Conservation (phyloP, 495 filamentous ascomycete species). For the Articulospora tetracladia region DNA sequence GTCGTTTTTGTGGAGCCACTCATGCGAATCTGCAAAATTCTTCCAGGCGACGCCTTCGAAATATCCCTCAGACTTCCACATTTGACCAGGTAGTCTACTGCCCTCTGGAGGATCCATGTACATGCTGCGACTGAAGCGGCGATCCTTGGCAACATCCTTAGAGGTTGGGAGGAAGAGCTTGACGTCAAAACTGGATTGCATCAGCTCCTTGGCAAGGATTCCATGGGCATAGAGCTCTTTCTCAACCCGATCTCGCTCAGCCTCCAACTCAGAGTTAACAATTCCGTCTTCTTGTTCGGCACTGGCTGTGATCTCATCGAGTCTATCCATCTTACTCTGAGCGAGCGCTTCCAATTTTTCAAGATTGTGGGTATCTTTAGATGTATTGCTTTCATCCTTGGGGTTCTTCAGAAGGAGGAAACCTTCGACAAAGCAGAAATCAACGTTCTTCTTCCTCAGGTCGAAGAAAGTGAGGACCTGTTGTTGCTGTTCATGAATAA, state of each 20-base stretch:
- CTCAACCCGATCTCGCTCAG: not conserved
- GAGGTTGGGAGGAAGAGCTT: constrained; percentile 4
- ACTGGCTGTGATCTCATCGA: not conserved
- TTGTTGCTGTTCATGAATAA: not conserved
- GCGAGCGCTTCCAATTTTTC: not conserved
- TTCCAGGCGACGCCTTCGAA: constrained; percentile 19
- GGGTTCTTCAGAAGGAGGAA: not conserved
- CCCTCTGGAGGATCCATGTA: constrained; percentile 7
- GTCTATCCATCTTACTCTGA: not conserved
- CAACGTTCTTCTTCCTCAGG: not conserved
- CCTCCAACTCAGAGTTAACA: not conserved
- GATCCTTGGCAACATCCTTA: not conserved
- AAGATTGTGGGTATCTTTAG: not conserved
- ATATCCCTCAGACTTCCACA: constrained; percentile 21
- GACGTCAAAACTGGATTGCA: not conserved
- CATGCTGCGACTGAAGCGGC: not conserved
- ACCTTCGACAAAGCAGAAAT: not conserved
- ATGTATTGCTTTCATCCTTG: not conserved
- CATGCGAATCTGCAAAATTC: constrained; percentile 11
- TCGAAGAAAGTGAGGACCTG: not conserved
- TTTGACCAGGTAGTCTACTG: not conserved
- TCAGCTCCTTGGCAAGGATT: not conserved
- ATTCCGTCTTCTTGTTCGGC: not conserved
- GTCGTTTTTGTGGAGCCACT: not conserved
- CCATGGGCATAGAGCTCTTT: not conserved